A percentile compares a stretch with the other conserved stretches of the same genome.
These are phyloP conservation scores for Pythium dissimile DNA, from an alignment of 352 stramenopile species.

Conservation along the genomic window DNA sequence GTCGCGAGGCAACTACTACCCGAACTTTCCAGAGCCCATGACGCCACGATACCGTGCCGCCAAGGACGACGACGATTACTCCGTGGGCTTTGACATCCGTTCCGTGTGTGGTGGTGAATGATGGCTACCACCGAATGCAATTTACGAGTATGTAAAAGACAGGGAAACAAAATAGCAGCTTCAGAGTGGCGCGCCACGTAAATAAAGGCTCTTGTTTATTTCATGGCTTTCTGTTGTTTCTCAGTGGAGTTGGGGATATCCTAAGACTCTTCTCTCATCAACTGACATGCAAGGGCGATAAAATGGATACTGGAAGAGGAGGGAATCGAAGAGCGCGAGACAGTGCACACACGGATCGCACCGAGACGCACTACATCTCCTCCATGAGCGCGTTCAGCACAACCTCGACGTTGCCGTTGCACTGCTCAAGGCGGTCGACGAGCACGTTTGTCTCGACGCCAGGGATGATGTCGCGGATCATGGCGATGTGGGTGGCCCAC, in stretches of 20 bases:
- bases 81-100: constrained; percentile 71
- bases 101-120: constrained; percentile 42
- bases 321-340: too few relatives aligned
- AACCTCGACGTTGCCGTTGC: constrained; percentile 78
- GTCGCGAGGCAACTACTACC: constrained; percentile 19
- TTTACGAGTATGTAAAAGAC: not conserved
- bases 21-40: constrained; percentile 25
- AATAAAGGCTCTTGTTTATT: constrained; percentile 1
- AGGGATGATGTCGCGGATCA: constrained; percentile 77
- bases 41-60: constrained; percentile 13
- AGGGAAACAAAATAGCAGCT: not conserved
- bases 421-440: constrained; percentile 72
- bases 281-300: too few relatives aligned
- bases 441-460: constrained; percentile 37
- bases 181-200: not conserved
- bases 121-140: too few relatives aligned
- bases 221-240: too few relatives aligned
- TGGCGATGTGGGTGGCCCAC: constrained; percentile 64
- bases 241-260: too few relatives aligned
- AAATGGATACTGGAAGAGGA: too few relatives aligned
- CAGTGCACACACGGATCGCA: too few relatives aligned
- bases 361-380: constrained; percentile 47
- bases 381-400: constrained; percentile 83
- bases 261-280: too few relatives aligned
- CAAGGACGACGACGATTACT: constrained; percentile 46